Conservation (phyloP, 306 rosid genomes). For the Lablab purpureus region DNA sequence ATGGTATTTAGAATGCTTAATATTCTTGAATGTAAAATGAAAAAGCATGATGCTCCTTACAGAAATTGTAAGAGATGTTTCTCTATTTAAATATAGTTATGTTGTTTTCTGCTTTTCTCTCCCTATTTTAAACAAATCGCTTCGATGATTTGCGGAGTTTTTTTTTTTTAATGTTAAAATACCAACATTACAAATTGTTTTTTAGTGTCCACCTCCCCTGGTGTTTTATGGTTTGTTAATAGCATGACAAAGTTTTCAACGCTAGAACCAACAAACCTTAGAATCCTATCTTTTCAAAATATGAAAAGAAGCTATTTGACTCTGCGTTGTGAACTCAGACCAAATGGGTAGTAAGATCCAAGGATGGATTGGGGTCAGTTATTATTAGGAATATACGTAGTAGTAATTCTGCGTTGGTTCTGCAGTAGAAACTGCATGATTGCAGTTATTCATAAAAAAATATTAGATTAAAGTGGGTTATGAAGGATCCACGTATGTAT, state of each 20-base stretch:
- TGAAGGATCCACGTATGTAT: not conserved
- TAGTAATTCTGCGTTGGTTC: not conserved
- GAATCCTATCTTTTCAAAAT: not conserved
- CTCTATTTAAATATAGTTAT: constrained; percentile 5
- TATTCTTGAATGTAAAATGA: not conserved
- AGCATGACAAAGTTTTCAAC: not conserved
- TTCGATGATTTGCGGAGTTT: constrained; percentile 21
- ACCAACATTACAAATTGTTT: not conserved
- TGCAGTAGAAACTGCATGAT: not conserved
- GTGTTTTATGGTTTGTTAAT: not conserved
- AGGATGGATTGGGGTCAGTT: not conserved
- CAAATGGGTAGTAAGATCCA: not conserved
- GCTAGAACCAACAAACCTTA: constrained; percentile 7
- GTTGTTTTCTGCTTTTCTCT: constrained; percentile 17
- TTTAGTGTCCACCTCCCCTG: not conserved
- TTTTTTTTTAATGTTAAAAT: constrained; percentile 3
- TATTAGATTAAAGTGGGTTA: not conserved
- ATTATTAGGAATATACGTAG: not conserved
- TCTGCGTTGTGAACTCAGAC: not conserved
- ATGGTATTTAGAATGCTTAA: constrained; percentile 32
- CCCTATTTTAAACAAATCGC: not conserved
- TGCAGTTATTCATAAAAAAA: not conserved
- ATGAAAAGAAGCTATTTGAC: not conserved
- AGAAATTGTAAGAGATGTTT: constrained; percentile 10
- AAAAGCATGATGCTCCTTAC: constrained; percentile 30